Evolutionary conservation across 1,284 basidiomycete species (phyloP).

Genomic region (Lignosus rhinocerotis): DNA sequence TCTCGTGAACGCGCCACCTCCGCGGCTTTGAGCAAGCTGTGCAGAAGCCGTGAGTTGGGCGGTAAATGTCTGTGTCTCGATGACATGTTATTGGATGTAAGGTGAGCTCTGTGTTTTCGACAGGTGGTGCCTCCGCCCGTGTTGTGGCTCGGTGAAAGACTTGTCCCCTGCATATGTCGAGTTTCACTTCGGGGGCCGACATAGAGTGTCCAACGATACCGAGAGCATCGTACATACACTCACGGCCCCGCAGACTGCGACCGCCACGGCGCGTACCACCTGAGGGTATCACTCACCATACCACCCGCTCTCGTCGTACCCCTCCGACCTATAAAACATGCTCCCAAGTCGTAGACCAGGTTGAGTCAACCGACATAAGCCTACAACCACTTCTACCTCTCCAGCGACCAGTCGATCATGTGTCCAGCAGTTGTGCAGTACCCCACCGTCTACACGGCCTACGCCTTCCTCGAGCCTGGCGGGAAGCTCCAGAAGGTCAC

Average conservation of each 20-base stretch:
- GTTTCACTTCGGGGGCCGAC: neutral
- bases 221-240: neutral
- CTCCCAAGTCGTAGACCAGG: neutral
- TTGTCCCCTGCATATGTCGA: neutral
- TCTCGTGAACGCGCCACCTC: too few species aligned
- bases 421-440: slow-evolving; percentile 12
- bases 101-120: neutral
- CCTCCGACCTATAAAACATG: too few species aligned
- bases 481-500: slow-evolving; percentile 22
- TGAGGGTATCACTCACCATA: too few species aligned
- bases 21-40: too few species aligned
- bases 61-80: too few species aligned
- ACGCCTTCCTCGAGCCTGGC: slow-evolving; percentile 27
- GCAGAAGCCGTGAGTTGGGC: too few species aligned
- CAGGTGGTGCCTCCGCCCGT: too few species aligned
- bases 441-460: slow-evolving; percentile 29
- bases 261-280: too few species aligned
- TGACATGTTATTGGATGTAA: neutral
- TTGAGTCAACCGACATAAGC: neutral
- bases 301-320: too few species aligned
- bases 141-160: neutral
- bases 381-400: neutral
- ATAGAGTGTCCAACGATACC: neutral
- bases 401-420: neutral
- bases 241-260: neutral